Conservation (phyloP, 441 rosid species). For the Flueggea neowawraea region DNA sequence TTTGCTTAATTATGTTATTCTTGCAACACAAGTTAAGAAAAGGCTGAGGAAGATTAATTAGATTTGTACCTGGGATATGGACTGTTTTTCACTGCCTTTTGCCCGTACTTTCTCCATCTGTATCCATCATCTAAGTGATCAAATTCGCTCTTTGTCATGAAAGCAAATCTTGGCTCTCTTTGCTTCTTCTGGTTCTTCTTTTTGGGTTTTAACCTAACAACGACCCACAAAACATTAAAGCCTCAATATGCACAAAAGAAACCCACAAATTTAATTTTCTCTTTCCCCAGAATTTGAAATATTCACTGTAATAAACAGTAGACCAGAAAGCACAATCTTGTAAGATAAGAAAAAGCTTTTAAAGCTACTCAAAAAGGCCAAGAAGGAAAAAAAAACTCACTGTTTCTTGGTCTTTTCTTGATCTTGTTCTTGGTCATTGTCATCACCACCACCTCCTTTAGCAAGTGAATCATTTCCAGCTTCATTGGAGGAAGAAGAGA, state of each 20-base stretch:
- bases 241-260: too few relatives aligned
- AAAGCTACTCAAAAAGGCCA: background rate
- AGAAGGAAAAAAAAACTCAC: constrained; percentile 22
- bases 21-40: too few relatives aligned
- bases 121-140: constrained; percentile 94
- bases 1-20: too few relatives aligned
- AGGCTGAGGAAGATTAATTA: too few relatives aligned
- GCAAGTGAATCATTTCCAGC: constrained; percentile 29
- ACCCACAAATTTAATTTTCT: constrained; percentile 7
- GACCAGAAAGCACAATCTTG: too few relatives aligned
- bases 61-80: constrained; percentile 78
- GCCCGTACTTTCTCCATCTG: constrained; percentile 98
- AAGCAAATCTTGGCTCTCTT: constrained; percentile 87
- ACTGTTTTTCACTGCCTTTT: constrained; percentile 95
- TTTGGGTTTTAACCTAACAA: constrained; percentile 71
- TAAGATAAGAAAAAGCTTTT: too few relatives aligned
- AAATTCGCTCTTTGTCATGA: constrained; percentile 91
- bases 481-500: constrained; percentile 79
- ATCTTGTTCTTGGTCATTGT: constrained; percentile 42
- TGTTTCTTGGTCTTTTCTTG: constrained; percentile 59
- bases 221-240: constrained; percentile 10
- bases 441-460: constrained; percentile 15
- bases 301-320: background rate
- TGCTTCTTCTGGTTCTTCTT: constrained; percentile 81
- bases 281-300: background rate